Base-by-base conservation (phyloP, 129 eudicot genomes). In the Helianthus tuberosus region DNA sequence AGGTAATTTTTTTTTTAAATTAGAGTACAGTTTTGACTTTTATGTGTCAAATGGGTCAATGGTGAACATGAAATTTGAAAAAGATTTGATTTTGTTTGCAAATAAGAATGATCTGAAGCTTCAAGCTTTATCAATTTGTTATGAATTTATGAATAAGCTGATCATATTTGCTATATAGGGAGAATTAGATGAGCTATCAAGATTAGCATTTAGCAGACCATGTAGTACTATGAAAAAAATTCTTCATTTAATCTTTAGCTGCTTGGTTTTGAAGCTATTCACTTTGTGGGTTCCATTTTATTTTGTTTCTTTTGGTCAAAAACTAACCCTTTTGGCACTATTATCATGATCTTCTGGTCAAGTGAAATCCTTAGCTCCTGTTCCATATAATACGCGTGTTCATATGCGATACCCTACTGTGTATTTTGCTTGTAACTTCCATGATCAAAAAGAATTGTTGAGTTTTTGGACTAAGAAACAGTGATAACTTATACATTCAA, bases 1-100 rank as follows among this genome's bases (percentile, higher is more conserved):
- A 93, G 96, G 96, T 93, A 66, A 77, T 4, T 68, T 41, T 39
- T 39, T 39, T 4, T 4, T 3, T 39, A 3, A 39, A 39, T 39
- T 39, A 39, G 44, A 39, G 61, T 76, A 54, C 46, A 61, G 68
- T 58, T 76, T 76, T 76, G 75, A 67, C 74, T 36, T 76, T 68
- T 68, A 39, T 44, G 1, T 66, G 66, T 74, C 35, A 75, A 64
- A 5, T 66, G 46, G n/a, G 57, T 39, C 23, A 10, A 55, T 46
- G 48, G 80, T 27, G 47, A 17, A 59, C 35, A 66, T 75, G 43
- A 29, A 38, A 17, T 29, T 27, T 75, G 46, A 49, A 52, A 53
- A 66, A 12, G 29, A 39, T 8, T 53, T 39, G 8, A 35, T 53
- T 54, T 70, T 5, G 59, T 54, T 38, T 75, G 65, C 41, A 14